Conservation (phyloP, 2,329 filamentous ascomycete genomes). For the Diaporthe vaccinii region DNA sequence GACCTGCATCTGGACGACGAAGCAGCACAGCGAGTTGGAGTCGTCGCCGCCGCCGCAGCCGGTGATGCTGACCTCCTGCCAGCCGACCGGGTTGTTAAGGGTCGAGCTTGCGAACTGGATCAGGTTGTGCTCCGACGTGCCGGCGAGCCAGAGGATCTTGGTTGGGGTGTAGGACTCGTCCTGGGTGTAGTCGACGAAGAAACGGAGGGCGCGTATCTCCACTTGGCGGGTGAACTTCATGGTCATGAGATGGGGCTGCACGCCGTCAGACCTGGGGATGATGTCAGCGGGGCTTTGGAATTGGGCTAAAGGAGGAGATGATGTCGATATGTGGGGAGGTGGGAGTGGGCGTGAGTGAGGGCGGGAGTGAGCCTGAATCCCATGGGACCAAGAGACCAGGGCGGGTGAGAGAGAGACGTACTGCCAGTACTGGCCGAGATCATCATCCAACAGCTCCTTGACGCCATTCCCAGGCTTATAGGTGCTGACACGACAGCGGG, state of each 20-base stretch:
- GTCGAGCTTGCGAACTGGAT: constrained; percentile 88
- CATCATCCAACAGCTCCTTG: constrained; percentile 80
- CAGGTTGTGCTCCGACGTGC: constrained; percentile 91
- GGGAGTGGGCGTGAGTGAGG: background rate
- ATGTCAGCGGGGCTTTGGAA: background rate
- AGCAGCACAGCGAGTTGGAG: constrained; percentile 84
- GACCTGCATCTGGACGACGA: constrained; percentile 90
- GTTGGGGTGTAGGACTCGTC: constrained; percentile 98
- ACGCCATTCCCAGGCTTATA: constrained; percentile 86
- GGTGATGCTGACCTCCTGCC: constrained; percentile 83
- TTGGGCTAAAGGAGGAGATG: background rate
- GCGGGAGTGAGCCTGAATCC: background rate
- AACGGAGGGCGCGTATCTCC: constrained; percentile 81
- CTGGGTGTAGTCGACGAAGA: constrained; percentile 90
- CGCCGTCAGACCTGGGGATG: constrained; percentile 77
- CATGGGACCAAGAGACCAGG: background rate
- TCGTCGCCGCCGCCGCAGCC: constrained; percentile 70
- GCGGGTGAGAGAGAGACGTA: constrained; percentile 54
- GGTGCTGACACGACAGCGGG: constrained; percentile 85
- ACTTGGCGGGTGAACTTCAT: constrained; percentile 90
- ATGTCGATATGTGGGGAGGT: background rate
- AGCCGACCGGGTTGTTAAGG: constrained; percentile 84
- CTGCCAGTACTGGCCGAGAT: constrained; percentile 84
- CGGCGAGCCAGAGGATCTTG: constrained; percentile 88
- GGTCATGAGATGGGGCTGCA: constrained; percentile 83